Evolutionary conservation across 169 alveolate genomes (phyloP).

Genomic region (Babesia caballi): DNA sequence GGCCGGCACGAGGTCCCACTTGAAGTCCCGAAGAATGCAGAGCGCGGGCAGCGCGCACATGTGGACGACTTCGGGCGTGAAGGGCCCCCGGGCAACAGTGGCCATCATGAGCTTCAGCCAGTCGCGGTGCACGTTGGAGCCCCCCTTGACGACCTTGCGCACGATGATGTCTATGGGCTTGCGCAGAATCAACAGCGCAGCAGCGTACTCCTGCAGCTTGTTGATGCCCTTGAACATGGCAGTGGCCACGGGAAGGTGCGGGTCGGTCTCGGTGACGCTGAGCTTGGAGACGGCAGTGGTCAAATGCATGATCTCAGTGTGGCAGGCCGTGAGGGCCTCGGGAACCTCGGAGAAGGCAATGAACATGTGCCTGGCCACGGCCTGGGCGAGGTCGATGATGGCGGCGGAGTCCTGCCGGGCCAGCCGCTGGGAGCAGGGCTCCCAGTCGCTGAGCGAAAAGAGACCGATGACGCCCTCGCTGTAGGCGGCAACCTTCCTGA

Average conservation of each 20-base stretch:
- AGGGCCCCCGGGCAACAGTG: constrained; percentile 20
- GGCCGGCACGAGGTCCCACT: constrained; percentile 30
- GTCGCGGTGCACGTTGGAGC: constrained; percentile 12
- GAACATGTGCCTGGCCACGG: neutral
- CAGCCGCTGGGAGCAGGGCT: constrained; percentile 6
- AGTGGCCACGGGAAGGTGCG: constrained; percentile 14
- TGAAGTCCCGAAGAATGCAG: constrained; percentile 22
- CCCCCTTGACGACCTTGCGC: constrained; percentile 15
- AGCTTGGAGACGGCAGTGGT: constrained; percentile 22
- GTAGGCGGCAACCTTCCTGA: constrained; percentile 10
- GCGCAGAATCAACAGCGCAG: neutral
- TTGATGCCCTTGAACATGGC: constrained; percentile 12
- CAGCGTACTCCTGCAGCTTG: neutral
- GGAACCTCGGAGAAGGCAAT: neutral
- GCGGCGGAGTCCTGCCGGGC: neutral
- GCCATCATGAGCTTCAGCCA: constrained; percentile 44
- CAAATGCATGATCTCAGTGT: neutral
- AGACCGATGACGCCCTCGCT: constrained; percentile 32
- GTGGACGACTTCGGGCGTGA: constrained; percentile 2
- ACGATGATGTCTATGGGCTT: constrained; percentile 3
- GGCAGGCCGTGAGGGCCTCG: constrained; percentile 12
- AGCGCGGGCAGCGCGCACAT: constrained; percentile 26
- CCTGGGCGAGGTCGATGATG: neutral
- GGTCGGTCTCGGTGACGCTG: constrained; percentile 8
- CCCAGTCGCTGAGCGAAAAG: constrained; percentile 17